phyloP scores from a whole-genome alignment of 2,329 filamentous ascomycete genomes.

The Calonectria pauciramosa region DNA sequence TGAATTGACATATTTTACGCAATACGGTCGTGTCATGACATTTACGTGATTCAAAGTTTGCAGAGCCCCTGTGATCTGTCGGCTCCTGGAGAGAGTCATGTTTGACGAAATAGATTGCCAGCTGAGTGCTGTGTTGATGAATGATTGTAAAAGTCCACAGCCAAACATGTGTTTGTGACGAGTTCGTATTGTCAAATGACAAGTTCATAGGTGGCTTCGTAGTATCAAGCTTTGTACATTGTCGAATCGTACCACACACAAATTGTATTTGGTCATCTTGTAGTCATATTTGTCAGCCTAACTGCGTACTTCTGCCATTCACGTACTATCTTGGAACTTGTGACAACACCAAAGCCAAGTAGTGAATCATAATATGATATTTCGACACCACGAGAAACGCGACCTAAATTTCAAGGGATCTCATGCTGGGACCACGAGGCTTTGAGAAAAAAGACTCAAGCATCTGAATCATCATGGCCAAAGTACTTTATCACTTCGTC shows the following conservation, averaged over 20 bases:
- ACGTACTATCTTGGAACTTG: neutral
- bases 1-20: neutral
- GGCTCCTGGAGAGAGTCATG: neutral
- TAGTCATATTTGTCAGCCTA: neutral
- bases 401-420: neutral
- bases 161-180: neutral
- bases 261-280: neutral
- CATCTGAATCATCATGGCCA: constrained; percentile 3
- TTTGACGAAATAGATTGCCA: neutral
- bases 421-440: neutral
- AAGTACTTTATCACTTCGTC: constrained; percentile 2
- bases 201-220: neutral
- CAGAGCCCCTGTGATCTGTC: neutral
- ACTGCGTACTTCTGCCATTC: neutral
- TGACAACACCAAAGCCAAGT: neutral
- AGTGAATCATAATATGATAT: neutral
- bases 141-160: neutral
- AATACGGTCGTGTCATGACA: neutral
- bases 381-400: too few species aligned
- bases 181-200: neutral
- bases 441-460: neutral
- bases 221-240: neutral
- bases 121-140: neutral
- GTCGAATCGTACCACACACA: neutral
- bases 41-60: neutral